A percentile compares a stretch with the other conserved stretches of the same genome.
These are phyloP conservation scores for Rhodotorula sp. DNA, from an alignment of 1,284 basidiomycete genomes.

Conservation along the genomic window DNA sequence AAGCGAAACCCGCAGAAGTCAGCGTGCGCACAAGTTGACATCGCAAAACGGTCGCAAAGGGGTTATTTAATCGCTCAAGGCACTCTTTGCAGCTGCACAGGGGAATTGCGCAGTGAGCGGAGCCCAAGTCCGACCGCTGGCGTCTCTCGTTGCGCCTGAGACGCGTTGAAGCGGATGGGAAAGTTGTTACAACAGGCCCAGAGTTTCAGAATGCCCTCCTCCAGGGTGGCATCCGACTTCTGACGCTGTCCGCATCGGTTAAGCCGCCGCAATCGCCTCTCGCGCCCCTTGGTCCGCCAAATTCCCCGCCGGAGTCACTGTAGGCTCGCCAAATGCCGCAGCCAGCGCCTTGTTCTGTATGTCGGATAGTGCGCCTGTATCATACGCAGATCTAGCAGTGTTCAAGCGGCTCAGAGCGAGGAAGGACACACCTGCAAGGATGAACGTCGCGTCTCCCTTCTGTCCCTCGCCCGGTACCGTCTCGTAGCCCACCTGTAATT, in stretches of 20 bases:
- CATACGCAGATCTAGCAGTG: rapidly evolving
- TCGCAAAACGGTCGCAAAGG: neutral
- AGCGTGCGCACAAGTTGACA: neutral
- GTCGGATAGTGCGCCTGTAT: constrained; percentile 22
- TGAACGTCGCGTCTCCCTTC: constrained; percentile 33
- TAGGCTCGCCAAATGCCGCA: constrained; percentile 23
- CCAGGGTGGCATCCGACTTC: neutral
- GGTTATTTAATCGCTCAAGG: too few relatives aligned
- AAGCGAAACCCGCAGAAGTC: neutral
- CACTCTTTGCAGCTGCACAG: too few relatives aligned
- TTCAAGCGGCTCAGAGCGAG: rapidly evolving
- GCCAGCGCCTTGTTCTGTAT: constrained; percentile 18
- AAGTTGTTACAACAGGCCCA: neutral
- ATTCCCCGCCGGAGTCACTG: neutral
- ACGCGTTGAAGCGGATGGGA: too few relatives aligned
- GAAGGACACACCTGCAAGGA: constrained; percentile 20
- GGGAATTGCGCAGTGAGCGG: too few relatives aligned
- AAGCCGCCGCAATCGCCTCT: neutral
- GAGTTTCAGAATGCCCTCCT: neutral
- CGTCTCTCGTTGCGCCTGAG: too few relatives aligned
- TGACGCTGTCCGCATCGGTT: too few relatives aligned
- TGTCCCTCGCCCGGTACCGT: constrained; percentile 24
- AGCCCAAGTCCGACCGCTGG: too few relatives aligned
- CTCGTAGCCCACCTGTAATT: constrained; percentile 35
- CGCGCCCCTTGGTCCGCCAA: neutral